Evolutionary conservation across 1,139 yeast species (phyloP).

Genomic region (Sugiyamaella castrensis): DNA sequence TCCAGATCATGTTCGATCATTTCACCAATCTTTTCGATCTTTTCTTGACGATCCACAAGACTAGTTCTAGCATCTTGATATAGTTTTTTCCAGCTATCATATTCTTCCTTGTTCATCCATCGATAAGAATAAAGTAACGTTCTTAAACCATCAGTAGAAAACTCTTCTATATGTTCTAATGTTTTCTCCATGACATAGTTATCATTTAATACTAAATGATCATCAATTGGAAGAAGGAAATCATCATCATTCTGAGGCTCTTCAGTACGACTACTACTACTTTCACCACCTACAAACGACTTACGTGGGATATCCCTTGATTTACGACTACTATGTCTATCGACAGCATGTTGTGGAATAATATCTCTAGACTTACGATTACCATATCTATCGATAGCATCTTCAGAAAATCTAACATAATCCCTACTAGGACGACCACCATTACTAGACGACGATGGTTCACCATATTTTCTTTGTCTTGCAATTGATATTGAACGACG

Average conservation of each 20-base stretch:
- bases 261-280: constrained; percentile 19
- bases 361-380: constrained; percentile 23
- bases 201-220: constrained; percentile 64
- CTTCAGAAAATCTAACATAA: constrained; percentile 20
- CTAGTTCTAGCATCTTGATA: constrained; percentile 79
- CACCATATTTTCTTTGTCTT: constrained; percentile 54
- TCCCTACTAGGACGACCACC: constrained; percentile 14
- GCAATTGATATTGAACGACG: constrained; percentile 63
- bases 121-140: constrained; percentile 80
- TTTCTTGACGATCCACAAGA: constrained; percentile 58
- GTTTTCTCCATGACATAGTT: constrained; percentile 79
- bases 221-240: constrained; percentile 47
- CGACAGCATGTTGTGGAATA: too few relatives aligned
- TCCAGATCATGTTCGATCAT: constrained; percentile 70
- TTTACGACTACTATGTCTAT: constrained; percentile 30
- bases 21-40: constrained; percentile 72
- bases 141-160: constrained; percentile 90
- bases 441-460: constrained; percentile 1
- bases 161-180: constrained; percentile 84
- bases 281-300: constrained; percentile 5
- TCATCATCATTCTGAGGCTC: constrained; percentile 32
- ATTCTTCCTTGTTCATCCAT: constrained; percentile 62
- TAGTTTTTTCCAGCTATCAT: constrained; percentile 60
- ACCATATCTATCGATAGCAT: constrained; percentile 14
- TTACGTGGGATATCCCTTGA: constrained; percentile 4